phyloP scores from a whole-genome alignment of 2,329 filamentous ascomycete genomes.

The Purpureocillium takamizusanense region DNA sequence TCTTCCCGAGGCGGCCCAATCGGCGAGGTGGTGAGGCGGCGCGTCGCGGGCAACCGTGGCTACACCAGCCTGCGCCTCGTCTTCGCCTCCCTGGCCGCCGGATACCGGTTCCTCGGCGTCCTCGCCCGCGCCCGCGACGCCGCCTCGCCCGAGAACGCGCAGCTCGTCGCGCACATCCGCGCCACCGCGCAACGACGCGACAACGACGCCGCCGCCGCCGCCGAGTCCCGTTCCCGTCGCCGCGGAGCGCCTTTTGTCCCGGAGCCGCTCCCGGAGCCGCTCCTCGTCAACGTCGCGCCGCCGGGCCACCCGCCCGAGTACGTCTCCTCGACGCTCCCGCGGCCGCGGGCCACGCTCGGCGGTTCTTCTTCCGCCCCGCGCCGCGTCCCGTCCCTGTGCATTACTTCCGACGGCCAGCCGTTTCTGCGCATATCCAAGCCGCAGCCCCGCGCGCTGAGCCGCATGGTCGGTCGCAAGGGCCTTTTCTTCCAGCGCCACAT shows the following conservation, averaged over 20 bases:
- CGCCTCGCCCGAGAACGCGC: constrained; percentile 28
- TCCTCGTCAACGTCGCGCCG: constrained; percentile 22
- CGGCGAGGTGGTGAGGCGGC: constrained; percentile 46
- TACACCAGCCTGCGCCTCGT: constrained; percentile 52
- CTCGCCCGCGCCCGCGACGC: constrained; percentile 26
- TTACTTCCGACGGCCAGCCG: constrained; percentile 45
- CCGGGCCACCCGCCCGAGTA: constrained; percentile 35
- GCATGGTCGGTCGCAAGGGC: constrained; percentile 45
- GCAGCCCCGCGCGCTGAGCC: constrained; percentile 50
- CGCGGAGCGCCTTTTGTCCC: no score
- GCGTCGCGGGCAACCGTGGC: constrained; percentile 51
- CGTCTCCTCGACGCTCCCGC: constrained; percentile 34
- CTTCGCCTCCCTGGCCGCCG: constrained; percentile 52
- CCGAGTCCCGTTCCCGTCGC: constrained; percentile 5
- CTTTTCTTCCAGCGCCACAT: constrained; percentile 31
- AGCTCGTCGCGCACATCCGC: constrained; percentile 32
- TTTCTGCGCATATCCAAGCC: constrained; percentile 61
- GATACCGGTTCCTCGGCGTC: constrained; percentile 50
- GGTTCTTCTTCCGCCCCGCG: constrained; percentile 9
- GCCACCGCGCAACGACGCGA: constrained; percentile 13
- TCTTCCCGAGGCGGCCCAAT: no score
- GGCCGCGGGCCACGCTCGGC: constrained; percentile 35
- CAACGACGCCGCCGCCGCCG: constrained; percentile 5
- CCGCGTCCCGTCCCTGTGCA: constrained; percentile 46
- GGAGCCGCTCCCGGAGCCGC: constrained; percentile 15